Evolutionary conservation across 495 filamentous ascomycete genomes (phyloP).

Genomic region (Umbilicaria muhlenbergii): DNA sequence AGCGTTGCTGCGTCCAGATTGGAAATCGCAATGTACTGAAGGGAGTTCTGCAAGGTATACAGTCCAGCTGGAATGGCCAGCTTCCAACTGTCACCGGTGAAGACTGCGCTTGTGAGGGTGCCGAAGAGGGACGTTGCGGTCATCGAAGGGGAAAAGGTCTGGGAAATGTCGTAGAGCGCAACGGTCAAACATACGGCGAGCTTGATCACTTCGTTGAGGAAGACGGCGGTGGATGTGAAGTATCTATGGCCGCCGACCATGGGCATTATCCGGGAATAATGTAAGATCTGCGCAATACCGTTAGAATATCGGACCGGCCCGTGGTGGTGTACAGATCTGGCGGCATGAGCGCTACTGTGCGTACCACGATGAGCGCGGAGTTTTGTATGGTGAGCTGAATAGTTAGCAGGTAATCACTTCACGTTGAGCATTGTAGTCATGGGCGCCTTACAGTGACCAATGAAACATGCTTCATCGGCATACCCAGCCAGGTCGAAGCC

Average conservation of each 20-base stretch:
- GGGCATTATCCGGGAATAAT: constrained; percentile 90
- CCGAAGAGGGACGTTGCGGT: constrained; percentile 66
- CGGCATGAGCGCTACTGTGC: constrained; percentile 5
- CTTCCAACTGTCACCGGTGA: constrained; percentile 93
- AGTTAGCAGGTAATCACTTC: constrained; percentile 13
- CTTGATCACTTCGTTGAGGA: constrained; percentile 88
- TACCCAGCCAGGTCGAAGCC: constrained; percentile 34
- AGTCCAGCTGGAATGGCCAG: constrained; percentile 76
- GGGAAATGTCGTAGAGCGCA: constrained; percentile 72
- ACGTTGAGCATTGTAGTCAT: neutral
- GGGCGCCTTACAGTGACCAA: constrained; percentile 50
- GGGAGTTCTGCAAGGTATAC: constrained; percentile 78
- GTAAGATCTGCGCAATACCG: constrained; percentile 45
- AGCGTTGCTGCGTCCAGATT: constrained; percentile 87
- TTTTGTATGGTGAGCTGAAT: constrained; percentile 64
- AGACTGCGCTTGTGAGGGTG: constrained; percentile 64
- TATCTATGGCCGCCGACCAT: constrained; percentile 68
- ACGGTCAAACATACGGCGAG: constrained; percentile 72
- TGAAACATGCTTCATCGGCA: constrained; percentile 63
- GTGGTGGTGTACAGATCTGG: no score
- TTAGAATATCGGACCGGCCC: no score
- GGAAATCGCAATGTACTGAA: constrained; percentile 84
- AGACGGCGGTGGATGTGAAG: constrained; percentile 84
- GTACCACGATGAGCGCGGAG: constrained; percentile 58
- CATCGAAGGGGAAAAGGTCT: constrained; percentile 54